Evolutionary conservation across 2,329 filamentous ascomycete genomes (phyloP).

Genomic region (Pseudomassariella vexata): DNA sequence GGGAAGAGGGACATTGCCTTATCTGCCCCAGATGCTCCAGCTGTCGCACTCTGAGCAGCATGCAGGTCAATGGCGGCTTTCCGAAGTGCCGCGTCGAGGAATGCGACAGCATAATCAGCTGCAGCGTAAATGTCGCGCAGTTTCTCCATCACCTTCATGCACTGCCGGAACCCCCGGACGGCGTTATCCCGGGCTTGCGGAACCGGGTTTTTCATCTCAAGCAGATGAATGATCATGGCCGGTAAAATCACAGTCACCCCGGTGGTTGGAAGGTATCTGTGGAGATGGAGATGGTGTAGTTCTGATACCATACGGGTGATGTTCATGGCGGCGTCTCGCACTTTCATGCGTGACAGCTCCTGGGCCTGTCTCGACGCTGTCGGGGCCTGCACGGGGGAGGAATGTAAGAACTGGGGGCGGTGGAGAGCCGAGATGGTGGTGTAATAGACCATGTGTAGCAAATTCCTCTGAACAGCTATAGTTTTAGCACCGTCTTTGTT

Average conservation of each 20-base stretch:
- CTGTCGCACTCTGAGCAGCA: slow-evolving; percentile 24
- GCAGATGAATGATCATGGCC: slow-evolving; percentile 87
- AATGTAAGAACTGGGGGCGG: slow-evolving; percentile 82
- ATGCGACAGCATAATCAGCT: slow-evolving; percentile 92
- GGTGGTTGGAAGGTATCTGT: slow-evolving; percentile 77
- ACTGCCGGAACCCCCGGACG: slow-evolving; percentile 78
- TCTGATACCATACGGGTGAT: slow-evolving; percentile 81
- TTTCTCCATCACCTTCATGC: slow-evolving; percentile 86
- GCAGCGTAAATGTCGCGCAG: slow-evolving; percentile 86
- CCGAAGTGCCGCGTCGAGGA: slow-evolving; percentile 85
- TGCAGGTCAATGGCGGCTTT: slow-evolving; percentile 75
- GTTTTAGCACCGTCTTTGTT: slow-evolving; percentile 55
- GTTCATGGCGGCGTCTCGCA: slow-evolving; percentile 75
- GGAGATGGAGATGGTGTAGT: slow-evolving; percentile 66
- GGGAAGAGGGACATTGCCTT: slow-evolving; percentile 16
- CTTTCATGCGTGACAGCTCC: slow-evolving; percentile 75
- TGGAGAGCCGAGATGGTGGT: slow-evolving; percentile 88
- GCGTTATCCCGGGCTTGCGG: slow-evolving; percentile 66
- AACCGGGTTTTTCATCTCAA: slow-evolving; percentile 83
- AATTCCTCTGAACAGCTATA: slow-evolving; percentile 67
- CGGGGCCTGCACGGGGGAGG: slow-evolving; percentile 49
- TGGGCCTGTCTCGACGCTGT: slow-evolving; percentile 63
- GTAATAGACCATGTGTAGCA: slow-evolving; percentile 90
- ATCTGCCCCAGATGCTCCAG: slow-evolving; percentile 19
- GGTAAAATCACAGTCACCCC: slow-evolving; percentile 87